Percentiles rank a stretch among this genome's conserved stretches.
Conservation (phyloP, 495 filamentous ascomycete species). For the Podospora sp. region DNA sequence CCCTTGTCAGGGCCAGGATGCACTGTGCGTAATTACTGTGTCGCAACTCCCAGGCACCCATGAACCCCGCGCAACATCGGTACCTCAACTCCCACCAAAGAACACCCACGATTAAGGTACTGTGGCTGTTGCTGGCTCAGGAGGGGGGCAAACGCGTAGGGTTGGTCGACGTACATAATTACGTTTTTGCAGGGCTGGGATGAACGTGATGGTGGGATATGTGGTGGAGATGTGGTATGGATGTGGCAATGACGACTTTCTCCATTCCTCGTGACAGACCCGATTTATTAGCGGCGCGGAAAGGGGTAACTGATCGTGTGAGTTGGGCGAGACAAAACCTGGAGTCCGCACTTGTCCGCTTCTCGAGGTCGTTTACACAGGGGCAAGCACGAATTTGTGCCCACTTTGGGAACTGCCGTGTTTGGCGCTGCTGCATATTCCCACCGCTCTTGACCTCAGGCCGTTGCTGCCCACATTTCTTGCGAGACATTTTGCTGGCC, state of each 20-base stretch:
- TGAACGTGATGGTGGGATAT: conserved; percentile 3
- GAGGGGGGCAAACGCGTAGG: too few relatives aligned
- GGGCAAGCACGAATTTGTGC: neutral
- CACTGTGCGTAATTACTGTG: neutral
- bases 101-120: neutral
- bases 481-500: neutral
- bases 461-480: conserved; percentile 2
- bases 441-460: neutral
- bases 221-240: neutral
- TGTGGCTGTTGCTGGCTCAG: neutral
- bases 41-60: neutral
- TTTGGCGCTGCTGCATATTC: neutral
- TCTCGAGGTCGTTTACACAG: neutral
- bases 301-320: conserved; percentile 17
- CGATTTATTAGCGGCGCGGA: neutral
- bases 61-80: too few relatives aligned
- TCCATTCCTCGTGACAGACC: neutral
- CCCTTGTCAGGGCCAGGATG: neutral
- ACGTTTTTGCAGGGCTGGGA: neutral
- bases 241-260: conserved; percentile 4
- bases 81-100: too few relatives aligned
- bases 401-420: conserved; percentile 2
- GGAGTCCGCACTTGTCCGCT: neutral
- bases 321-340: neutral
- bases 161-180: conserved; percentile 2